A percentile compares a stretch with the other conserved stretches of the same genome.
Conservation (phyloP, 305 asterid species). For the Plantago rigida region DNA sequence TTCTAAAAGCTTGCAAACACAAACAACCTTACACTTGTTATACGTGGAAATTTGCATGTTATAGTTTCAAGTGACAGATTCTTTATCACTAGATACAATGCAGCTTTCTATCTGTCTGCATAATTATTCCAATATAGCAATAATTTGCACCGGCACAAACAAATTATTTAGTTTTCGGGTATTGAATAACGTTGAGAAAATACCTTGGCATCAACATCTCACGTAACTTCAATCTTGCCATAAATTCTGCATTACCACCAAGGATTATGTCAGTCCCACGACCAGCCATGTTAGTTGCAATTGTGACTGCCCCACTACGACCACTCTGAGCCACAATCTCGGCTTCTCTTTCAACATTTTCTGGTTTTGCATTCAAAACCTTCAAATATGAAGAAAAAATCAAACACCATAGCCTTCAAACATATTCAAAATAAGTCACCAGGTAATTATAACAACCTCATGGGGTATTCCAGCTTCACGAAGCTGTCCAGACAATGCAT, state of each 20-base stretch:
- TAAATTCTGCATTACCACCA: conserved; percentile 98
- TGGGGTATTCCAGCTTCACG: conserved; percentile 79
- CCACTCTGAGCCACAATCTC: conserved; percentile 99
- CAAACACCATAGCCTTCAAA: conserved; percentile 9
- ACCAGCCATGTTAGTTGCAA: conserved; percentile 99
- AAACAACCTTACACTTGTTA: too few relatives aligned
- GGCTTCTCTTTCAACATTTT: conserved; percentile 99
- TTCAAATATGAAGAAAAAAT: conserved; percentile 26
- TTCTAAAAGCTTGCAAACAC: too few relatives aligned
- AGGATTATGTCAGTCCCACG: conserved; percentile 99
- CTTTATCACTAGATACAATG: not conserved
- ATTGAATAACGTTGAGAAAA: conserved; percentile 23
- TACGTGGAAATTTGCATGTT: too few relatives aligned
- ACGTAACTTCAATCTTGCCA: conserved; percentile 92
- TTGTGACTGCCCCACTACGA: conserved; percentile 92
- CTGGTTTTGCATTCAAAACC: conserved; percentile 99
- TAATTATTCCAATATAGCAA: conserved; percentile 3
- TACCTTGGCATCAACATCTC: conserved; percentile 99
- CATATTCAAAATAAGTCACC: not conserved
- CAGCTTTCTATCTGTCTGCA: conserved; percentile 1
- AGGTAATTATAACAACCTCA: conserved; percentile 46
- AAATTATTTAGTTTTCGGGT: not conserved
- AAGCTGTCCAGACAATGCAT: conserved; percentile 73
- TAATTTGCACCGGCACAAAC: conserved; percentile 16
- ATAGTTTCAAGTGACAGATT: too few relatives aligned